Evolutionary conservation across 2,329 filamentous ascomycete species (phyloP).

Genomic region (Seiridium cupressi): DNA sequence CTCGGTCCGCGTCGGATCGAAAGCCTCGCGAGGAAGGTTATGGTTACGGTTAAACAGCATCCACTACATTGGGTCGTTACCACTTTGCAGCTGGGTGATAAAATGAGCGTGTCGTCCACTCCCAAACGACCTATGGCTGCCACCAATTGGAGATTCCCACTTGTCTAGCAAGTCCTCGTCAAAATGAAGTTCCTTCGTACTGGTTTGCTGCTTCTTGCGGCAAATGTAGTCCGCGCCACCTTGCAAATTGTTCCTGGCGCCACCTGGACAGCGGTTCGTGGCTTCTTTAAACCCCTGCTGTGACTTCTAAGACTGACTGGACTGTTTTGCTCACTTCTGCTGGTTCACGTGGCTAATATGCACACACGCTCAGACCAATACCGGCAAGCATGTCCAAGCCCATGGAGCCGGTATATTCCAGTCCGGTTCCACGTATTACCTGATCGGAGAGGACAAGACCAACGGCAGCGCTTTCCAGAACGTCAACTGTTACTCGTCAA

Average conservation of each 20-base stretch:
- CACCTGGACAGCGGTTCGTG: slow-evolving; percentile 24
- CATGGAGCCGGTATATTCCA: slow-evolving; percentile 54
- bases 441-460: slow-evolving; percentile 69
- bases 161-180: neutral
- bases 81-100: too few species aligned
- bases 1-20: slow-evolving; percentile 1
- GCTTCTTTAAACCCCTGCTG: neutral
- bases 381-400: slow-evolving; percentile 13
- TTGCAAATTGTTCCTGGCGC: slow-evolving; percentile 27
- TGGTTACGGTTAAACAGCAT: too few species aligned
- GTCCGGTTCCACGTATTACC: slow-evolving; percentile 59
- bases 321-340: neutral
- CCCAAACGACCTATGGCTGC: too few species aligned
- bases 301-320: neutral
- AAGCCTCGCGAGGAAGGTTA: neutral
- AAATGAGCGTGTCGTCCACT: too few species aligned
- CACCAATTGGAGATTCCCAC: neutral
- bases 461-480: slow-evolving; percentile 60
- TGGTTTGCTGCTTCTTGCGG: slow-evolving; percentile 19
- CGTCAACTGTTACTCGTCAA: slow-evolving; percentile 66
- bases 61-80: too few species aligned
- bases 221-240: slow-evolving; percentile 20
- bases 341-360: neutral
- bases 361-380: slow-evolving; percentile 14
- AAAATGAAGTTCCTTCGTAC: slow-evolving; percentile 6